Percentiles rank a stretch among this genome's conserved stretches.
These are phyloP conservation scores for Sindora glabra DNA, from an alignment of 306 rosid genomes.

Conservation along the genomic window DNA sequence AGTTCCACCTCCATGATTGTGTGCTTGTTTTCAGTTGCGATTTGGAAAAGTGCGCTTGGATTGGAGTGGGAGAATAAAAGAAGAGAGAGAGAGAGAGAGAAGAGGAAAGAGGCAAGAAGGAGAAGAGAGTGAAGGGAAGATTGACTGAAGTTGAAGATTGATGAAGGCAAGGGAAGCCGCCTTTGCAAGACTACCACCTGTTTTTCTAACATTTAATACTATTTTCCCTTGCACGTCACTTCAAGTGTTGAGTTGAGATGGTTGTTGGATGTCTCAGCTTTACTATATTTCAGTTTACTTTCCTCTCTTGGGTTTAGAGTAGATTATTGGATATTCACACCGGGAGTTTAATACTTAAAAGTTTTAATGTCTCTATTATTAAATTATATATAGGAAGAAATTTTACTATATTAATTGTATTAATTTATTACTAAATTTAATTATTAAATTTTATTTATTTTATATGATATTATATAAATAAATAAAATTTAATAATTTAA, in stretches of 20 bases:
- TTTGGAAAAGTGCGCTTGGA: constrained; percentile 16
- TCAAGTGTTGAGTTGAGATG: no score
- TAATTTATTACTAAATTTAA: no score
- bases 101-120: constrained; percentile 2
- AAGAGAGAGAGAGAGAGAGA: not conserved
- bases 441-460: no score
- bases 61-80: constrained; percentile 11
- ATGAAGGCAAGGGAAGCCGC: constrained; percentile 17
- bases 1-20: constrained; percentile 27
- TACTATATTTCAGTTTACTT: no score
- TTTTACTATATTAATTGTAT: no score
- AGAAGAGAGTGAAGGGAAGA: not conserved
- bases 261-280: not conserved
- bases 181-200: constrained; percentile 13
- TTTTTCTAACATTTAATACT: constrained; percentile 2
- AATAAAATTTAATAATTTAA: no score
- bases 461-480: no score
- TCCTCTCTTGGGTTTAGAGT: no score
- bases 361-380: no score
- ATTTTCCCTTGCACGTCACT: not conserved
- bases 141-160: constrained; percentile 10
- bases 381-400: no score
- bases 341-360: no score
- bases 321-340: no score
- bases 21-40: not conserved